These are phyloP conservation scores for Clathrospora elynae DNA, from an alignment of 2,329 filamentous ascomycete genomes.

Conservation along the genomic window DNA sequence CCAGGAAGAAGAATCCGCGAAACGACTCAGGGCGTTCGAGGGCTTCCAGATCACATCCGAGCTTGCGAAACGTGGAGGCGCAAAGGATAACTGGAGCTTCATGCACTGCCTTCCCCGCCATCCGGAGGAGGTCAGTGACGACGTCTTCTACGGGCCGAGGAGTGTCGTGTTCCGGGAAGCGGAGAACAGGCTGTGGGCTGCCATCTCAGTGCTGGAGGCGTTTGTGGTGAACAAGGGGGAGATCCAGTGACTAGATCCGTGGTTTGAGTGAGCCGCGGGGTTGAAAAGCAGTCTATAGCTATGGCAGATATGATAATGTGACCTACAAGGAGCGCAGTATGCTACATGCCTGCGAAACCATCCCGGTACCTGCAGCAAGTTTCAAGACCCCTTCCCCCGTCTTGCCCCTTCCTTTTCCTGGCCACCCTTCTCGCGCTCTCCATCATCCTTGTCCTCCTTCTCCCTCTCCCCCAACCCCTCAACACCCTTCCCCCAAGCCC, in stretches of 20 bases:
- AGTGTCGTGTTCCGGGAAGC: slow-evolving; percentile 93
- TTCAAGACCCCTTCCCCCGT: no score
- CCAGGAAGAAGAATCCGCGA: slow-evolving; percentile 82
- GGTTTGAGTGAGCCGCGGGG: slow-evolving; percentile 26
- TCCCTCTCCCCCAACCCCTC: slow-evolving; percentile 53
- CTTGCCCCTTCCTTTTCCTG: background rate
- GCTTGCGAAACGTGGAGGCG: slow-evolving; percentile 80
- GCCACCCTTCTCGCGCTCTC: background rate
- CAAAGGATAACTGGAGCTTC: slow-evolving; percentile 90
- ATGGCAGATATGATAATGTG: no score
- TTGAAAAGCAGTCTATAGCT: no score
- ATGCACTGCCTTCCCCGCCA: slow-evolving; percentile 98
- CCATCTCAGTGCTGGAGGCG: slow-evolving; percentile 79
- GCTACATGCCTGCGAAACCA: no score
- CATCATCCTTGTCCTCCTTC: slow-evolving; percentile 26
- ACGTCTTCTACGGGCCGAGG: slow-evolving; percentile 86
- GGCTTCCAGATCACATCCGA: slow-evolving; percentile 92
- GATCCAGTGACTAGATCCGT: slow-evolving; percentile 56
- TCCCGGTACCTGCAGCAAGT: no score
- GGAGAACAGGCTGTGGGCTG: slow-evolving; percentile 92
- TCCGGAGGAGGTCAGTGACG: slow-evolving; percentile 88
- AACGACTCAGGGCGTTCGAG: slow-evolving; percentile 78
- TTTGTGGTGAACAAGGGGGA: slow-evolving; percentile 95
- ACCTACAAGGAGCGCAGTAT: no score
- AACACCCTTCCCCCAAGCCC: slow-evolving; percentile 58